Evolutionary conservation across 129 eudicot species (phyloP), one percentile per base, ranked within the genome.

Genomic region (Pittosporum tobira): DNA sequence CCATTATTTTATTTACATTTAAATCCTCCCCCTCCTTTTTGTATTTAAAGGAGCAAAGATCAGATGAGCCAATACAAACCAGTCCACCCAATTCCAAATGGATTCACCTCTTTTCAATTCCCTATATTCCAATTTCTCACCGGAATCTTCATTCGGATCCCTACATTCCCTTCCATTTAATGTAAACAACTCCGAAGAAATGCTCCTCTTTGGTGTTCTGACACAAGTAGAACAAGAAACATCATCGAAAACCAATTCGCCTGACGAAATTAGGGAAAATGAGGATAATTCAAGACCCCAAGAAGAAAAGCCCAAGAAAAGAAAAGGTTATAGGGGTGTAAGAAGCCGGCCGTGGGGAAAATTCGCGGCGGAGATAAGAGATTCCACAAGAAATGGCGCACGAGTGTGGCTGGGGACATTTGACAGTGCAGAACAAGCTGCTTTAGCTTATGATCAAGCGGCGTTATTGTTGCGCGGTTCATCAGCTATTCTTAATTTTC

Each of bases 351-450:
- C 61, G 44, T 56, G 61, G 61, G 61, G 61, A 1, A 56, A 56
- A 31, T 56, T 56, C 20, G 61, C 61, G 9, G 61, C 61, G 1
- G 61, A 56, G 20, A 56, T 56, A 56, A 11, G 61, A 31, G 61
- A 56, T 23, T 56, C 61, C 1, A 56, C 61, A 7, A 37, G 61
- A 31, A 56, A 56, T 31, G 61, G 61, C 14, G n/a, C 11, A 1
- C 30, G 61, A 18, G 61, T 56, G 12, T 56, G 61, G 61, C 61
- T 56, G 2, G 61, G 61, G 11, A 56, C 61, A 56, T 56, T 56
- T 31, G 61, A 56, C 6, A 56, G 28, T 56, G 61, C 61, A 31
- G 61, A 56, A 56, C 27, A 56, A 31, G 61, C 61, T 56, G 61
- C 61, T 56, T 19, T 56, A 22, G 61, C 61, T 31, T 56, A 56